Conservation (phyloP, 495 filamentous ascomycete genomes). For the Trichoderma asperelloides region DNA sequence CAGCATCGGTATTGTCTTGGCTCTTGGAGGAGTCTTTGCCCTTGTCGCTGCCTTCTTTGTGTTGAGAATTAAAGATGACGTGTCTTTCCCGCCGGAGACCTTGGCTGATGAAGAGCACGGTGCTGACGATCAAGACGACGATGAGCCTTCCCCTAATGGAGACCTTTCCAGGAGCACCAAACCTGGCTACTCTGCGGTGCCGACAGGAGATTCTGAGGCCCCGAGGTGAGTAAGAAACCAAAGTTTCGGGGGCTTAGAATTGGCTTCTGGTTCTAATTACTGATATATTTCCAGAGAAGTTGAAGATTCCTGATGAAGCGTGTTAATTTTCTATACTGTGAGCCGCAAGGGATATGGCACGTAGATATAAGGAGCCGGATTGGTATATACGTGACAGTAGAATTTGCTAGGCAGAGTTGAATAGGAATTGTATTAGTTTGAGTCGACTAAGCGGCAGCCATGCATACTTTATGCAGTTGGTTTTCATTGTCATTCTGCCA, state of each 20-base stretch:
- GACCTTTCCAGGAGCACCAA: neutral
- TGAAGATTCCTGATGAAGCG: neutral
- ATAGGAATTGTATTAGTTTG: neutral
- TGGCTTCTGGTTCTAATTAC: slow-evolving; percentile 1
- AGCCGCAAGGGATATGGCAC: neutral
- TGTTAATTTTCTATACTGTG: neutral
- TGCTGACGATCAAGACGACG: neutral
- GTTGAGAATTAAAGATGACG: slow-evolving; percentile 36
- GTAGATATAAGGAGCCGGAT: neutral
- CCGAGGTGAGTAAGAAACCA: neutral
- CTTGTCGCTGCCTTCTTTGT: slow-evolving; percentile 66
- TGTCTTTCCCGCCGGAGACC: neutral
- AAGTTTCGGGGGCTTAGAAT: slow-evolving; percentile 7
- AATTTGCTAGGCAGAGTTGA: neutral
- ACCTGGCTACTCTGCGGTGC: neutral
- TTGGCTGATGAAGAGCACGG: slow-evolving; percentile 7
- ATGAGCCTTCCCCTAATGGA: neutral
- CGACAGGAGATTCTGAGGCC: neutral
- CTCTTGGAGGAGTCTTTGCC: slow-evolving; percentile 70
- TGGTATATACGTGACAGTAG: neutral
- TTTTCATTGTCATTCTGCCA: neutral
- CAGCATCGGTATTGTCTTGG: slow-evolving; percentile 76
- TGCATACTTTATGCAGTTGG: neutral
- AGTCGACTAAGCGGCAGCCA: neutral
- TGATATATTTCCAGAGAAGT: neutral